A percentile compares a stretch with the other conserved stretches of the same genome.
Conservation (phyloP, 2,329 filamentous ascomycete species). For the Drechslerella dactyloides region DNA sequence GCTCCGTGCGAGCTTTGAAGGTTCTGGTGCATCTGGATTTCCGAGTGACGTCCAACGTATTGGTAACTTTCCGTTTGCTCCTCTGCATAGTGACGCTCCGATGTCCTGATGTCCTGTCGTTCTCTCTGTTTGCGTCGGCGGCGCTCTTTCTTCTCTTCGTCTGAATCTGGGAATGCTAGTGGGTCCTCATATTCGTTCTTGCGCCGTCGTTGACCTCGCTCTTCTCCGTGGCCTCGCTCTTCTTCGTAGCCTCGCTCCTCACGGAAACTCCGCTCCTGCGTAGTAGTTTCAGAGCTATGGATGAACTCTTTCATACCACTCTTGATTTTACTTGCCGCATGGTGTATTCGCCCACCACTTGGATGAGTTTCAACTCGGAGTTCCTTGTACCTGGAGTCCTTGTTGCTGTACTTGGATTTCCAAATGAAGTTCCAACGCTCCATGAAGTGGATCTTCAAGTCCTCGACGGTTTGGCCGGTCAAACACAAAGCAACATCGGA, state of each 20-base stretch:
- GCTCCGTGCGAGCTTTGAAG: conserved; percentile 60
- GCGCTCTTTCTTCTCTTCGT: conserved; percentile 15
- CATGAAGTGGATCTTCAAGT: conserved; percentile 77
- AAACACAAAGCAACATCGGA: conserved; percentile 82
- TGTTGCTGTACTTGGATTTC: conserved; percentile 67
- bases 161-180: conserved; percentile 4
- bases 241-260: conserved; percentile 12
- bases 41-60: conserved; percentile 1
- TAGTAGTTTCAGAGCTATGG: background rate
- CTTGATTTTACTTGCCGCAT: conserved; percentile 36
- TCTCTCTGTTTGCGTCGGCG: background rate
- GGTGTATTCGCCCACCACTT: conserved; percentile 22
- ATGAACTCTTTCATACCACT: conserved; percentile 27
- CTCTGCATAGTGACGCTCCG: conserved; percentile 26
- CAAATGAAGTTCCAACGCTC: conserved; percentile 92
- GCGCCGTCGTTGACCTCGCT: conserved; percentile 6
- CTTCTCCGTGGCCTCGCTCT: conserved; percentile 3
- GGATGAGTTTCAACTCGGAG: conserved; percentile 23
- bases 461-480: conserved; percentile 74
- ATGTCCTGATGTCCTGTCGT: background rate
- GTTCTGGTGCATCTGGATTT: conserved; percentile 7
- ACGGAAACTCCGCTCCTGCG: background rate
- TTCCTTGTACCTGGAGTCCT: conserved; percentile 19
- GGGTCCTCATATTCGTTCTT: conserved; percentile 11
- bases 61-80: conserved; percentile 11